Conservation (phyloP, 2,329 filamentous ascomycete species). For the Phaeosphaeriaceae sp. region DNA sequence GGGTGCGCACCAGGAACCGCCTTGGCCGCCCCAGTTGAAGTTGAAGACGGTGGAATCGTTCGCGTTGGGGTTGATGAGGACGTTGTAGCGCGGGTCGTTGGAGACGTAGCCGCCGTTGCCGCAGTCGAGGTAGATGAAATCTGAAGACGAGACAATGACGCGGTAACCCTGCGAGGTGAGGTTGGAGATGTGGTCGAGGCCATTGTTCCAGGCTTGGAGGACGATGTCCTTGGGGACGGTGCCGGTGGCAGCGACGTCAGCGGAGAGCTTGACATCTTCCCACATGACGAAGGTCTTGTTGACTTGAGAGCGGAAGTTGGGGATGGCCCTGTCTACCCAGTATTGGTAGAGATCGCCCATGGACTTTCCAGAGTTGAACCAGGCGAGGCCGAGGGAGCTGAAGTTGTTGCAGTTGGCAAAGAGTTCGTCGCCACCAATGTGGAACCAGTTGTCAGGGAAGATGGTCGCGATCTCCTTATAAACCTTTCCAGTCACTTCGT, state of each 20-base stretch:
- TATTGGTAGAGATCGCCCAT: constrained; percentile 62
- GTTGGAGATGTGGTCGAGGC: constrained; percentile 59
- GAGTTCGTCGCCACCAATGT: constrained; percentile 64
- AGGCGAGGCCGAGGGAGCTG: constrained; percentile 57
- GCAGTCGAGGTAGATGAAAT: constrained; percentile 66
- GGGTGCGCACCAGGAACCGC: constrained; percentile 65
- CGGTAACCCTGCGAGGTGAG: constrained; percentile 60
- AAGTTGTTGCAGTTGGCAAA: constrained; percentile 66
- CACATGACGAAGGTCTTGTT: constrained; percentile 64
- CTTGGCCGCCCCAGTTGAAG: constrained; percentile 63
- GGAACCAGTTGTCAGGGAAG: constrained; percentile 63
- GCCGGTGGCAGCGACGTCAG: constrained; percentile 53
- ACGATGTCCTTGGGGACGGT: constrained; percentile 60
- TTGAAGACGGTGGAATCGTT: constrained; percentile 48
- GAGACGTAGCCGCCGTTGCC: constrained; percentile 61
- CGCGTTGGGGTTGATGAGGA: constrained; percentile 59
- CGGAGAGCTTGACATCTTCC: constrained; percentile 60
- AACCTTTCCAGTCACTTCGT: constrained; percentile 61
- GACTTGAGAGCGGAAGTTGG: constrained; percentile 56
- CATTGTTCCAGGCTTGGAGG: constrained; percentile 64
- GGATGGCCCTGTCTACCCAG: constrained; percentile 61
- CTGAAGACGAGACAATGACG: constrained; percentile 63
- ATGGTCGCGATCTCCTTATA: constrained; percentile 60
- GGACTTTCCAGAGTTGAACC: constrained; percentile 58
- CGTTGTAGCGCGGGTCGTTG: constrained; percentile 65